Conservation (phyloP, 345 rosid genomes). For the Rhodomyrtus tomentosa region DNA sequence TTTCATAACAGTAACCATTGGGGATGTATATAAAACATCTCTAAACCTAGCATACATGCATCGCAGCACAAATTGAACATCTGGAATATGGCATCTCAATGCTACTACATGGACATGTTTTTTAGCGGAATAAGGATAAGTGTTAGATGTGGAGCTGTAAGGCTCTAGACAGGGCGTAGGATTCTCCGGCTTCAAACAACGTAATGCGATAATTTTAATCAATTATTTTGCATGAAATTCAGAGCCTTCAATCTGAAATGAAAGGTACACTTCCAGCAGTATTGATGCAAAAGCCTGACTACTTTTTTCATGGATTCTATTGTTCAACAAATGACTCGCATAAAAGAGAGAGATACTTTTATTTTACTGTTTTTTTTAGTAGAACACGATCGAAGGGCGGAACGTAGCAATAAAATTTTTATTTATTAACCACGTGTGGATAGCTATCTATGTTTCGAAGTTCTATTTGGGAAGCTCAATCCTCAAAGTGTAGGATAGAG, state of each 20-base stretch:
- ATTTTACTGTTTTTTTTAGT: too few species aligned
- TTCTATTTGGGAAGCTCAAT: too few species aligned
- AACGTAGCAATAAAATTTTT: too few species aligned
- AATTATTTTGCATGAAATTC: background rate
- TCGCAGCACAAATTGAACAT: background rate
- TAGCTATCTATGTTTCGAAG: too few species aligned
- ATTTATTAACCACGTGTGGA: too few species aligned
- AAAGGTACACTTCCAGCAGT: background rate
- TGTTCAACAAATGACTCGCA: too few species aligned
- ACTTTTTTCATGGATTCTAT: too few species aligned
- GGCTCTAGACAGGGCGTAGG: background rate
- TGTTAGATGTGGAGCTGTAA: background rate
- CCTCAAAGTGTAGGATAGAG: background rate
- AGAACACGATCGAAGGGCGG: background rate
- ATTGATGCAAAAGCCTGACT: background rate
- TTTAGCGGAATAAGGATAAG: background rate
- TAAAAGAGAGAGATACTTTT: too few species aligned
- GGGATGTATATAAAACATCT: background rate
- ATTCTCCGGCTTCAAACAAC: background rate
- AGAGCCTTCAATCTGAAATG: background rate
- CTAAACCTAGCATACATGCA: background rate
- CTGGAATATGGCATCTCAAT: background rate
- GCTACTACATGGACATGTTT: background rate
- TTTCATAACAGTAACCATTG: background rate
- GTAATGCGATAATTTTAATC: background rate